These are phyloP conservation scores for Fusarium stilboides DNA, from an alignment of 2,329 filamentous ascomycete species.

Conservation along the genomic window DNA sequence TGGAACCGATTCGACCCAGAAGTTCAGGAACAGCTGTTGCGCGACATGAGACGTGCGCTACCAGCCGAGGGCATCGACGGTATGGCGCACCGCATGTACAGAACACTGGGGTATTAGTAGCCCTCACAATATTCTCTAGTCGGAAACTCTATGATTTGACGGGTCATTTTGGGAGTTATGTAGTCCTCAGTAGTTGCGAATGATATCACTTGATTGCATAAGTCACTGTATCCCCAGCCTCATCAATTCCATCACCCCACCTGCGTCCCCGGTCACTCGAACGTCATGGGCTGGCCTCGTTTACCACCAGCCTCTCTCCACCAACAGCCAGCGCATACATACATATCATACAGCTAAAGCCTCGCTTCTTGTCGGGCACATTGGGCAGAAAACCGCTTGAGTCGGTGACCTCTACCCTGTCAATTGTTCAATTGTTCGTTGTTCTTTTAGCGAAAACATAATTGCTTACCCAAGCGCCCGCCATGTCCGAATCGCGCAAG, in stretches of 20 bases:
- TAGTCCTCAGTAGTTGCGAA: constrained; percentile 23
- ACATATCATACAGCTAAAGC: constrained; percentile 25
- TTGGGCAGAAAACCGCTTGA: constrained; percentile 18
- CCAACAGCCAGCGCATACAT: constrained; percentile 37
- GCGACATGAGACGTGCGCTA: constrained; percentile 35
- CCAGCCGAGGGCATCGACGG: constrained; percentile 26
- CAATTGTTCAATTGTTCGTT: neutral
- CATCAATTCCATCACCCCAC: constrained; percentile 42
- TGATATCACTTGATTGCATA: constrained; percentile 39
- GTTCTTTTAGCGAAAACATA: constrained; percentile 4
- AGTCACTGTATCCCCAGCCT: constrained; percentile 42
- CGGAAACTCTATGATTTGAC: constrained; percentile 8
- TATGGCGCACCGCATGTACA: constrained; percentile 43
- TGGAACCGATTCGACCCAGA: constrained; percentile 45
- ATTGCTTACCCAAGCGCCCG: constrained; percentile 5
- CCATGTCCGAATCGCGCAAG: constrained; percentile 42
- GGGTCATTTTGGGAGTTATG: constrained; percentile 26
- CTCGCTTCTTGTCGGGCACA: constrained; percentile 17
- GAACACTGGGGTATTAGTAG: constrained; percentile 33
- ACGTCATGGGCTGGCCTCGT: constrained; percentile 47
- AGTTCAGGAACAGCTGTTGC: constrained; percentile 38
- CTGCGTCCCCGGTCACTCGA: constrained; percentile 34
- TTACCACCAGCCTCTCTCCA: constrained; percentile 45
- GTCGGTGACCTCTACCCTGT: constrained; percentile 1
- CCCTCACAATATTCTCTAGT: neutral